Evolutionary conservation across 495 filamentous ascomycete genomes (phyloP).

Genomic region (Poronia punctata): DNA sequence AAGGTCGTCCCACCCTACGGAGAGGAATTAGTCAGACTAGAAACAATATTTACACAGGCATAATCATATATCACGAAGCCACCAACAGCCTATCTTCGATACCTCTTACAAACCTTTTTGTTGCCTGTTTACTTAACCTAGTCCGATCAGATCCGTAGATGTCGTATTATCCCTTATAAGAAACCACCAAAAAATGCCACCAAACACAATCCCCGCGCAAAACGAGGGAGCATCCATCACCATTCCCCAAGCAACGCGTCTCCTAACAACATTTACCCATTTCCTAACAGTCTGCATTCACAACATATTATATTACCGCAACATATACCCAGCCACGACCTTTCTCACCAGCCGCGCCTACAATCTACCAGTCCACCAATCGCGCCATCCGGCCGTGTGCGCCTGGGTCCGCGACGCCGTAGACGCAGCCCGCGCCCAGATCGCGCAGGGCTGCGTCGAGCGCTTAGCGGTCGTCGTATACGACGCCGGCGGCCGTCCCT

Average conservation of each 20-base stretch:
- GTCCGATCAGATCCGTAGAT: too few relatives aligned
- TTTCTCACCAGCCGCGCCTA: conserved; percentile 80
- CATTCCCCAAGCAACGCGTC: conserved; percentile 29
- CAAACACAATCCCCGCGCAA: not conserved
- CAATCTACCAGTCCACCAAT: conserved; percentile 85
- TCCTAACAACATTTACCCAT: conserved; percentile 55
- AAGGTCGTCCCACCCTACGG: too few relatives aligned
- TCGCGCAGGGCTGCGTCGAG: conserved; percentile 59
- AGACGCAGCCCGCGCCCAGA: conserved; percentile 63
- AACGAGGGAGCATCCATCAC: conserved; percentile 17
- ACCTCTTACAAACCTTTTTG: too few relatives aligned
- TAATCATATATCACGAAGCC: too few relatives aligned
- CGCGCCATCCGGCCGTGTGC: conserved; percentile 84
- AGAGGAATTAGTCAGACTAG: too few relatives aligned
- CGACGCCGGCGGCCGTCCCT: conserved; percentile 32
- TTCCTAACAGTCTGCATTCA: conserved; percentile 89
- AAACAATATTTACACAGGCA: too few relatives aligned
- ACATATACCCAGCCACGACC: conserved; percentile 71
- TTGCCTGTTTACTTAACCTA: too few relatives aligned
- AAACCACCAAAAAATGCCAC: conserved; percentile 6
- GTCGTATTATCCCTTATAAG: too few relatives aligned
- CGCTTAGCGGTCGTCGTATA: conserved; percentile 72
- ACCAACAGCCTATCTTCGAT: too few relatives aligned
- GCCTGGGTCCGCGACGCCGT: conserved; percentile 83
- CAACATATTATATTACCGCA: conserved; percentile 83